Conservation (phyloP, 495 filamentous ascomycete species). For the Lasiosphaeriaceae sp. region DNA sequence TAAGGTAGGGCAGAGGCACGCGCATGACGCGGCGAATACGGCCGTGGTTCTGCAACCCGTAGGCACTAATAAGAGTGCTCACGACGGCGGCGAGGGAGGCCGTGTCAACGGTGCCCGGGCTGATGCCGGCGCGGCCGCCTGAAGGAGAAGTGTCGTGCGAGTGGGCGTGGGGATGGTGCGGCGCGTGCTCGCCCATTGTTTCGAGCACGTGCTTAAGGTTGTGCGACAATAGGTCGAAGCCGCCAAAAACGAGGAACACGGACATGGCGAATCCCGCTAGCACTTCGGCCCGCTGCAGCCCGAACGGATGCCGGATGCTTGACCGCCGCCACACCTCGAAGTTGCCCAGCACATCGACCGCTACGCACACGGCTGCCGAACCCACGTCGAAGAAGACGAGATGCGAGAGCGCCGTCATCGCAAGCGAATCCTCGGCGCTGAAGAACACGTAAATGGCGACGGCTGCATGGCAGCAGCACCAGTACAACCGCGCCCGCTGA, state of each 20-base stretch:
- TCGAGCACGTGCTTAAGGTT: constrained; percentile 84
- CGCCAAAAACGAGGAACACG: constrained; percentile 91
- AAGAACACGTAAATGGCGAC: constrained; percentile 81
- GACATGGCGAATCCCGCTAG: constrained; percentile 96
- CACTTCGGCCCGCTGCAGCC: constrained; percentile 84
- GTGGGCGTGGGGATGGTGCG: constrained; percentile 67
- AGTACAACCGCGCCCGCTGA: constrained; percentile 75
- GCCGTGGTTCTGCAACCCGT: constrained; percentile 85
- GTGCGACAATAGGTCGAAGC: constrained; percentile 90
- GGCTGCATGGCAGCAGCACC: constrained; percentile 84
- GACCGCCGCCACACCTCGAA: constrained; percentile 97
- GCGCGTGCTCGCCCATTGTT: constrained; percentile 46
- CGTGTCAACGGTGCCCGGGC: constrained; percentile 70
- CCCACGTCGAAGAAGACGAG: constrained; percentile 92
- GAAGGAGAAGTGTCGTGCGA: constrained; percentile 21
- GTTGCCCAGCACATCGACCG: constrained; percentile 86
- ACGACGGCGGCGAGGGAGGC: constrained; percentile 83
- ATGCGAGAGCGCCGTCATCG: constrained; percentile 88
- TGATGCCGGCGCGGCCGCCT: constrained; percentile 35
- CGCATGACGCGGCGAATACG: constrained; percentile 81
- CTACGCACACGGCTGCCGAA: constrained; percentile 87
- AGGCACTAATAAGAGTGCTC: constrained; percentile 81
- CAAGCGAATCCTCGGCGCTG: constrained; percentile 79
- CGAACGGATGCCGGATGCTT: constrained; percentile 90
- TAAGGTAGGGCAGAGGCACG: constrained; percentile 73